Evolutionary conservation across 371 early-diverging fungal genomes (phyloP).

Genomic region (Massospora cicadina): DNA sequence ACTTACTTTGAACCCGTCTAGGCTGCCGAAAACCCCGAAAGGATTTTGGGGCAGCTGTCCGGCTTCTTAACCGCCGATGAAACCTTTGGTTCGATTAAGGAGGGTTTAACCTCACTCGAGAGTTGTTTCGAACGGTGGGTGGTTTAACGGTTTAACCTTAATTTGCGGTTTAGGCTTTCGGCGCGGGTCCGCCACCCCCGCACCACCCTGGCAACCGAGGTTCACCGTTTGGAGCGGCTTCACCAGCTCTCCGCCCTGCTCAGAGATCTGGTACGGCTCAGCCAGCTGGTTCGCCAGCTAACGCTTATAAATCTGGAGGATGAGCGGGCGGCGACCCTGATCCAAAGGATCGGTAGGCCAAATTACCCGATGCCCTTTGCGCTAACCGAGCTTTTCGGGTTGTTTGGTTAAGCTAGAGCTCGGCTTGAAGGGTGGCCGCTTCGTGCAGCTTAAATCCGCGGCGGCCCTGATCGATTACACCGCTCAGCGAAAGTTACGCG

Average conservation of each 20-base stretch:
- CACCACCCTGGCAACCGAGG: background rate
- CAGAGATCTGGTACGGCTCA: background rate
- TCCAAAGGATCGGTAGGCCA: background rate
- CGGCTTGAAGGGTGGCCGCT: background rate
- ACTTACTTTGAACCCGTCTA: too few species aligned
- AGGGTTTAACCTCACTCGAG: background rate
- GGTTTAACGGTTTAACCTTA: background rate
- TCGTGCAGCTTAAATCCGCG: background rate
- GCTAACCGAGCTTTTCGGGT: too few species aligned
- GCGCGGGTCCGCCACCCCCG: background rate
- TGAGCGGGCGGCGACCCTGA: background rate
- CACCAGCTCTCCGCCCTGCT: background rate
- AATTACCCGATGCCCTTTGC: too few species aligned
- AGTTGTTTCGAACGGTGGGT: background rate
- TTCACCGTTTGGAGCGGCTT: background rate
- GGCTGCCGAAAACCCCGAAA: background rate
- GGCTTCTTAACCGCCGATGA: background rate
- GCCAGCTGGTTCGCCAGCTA: background rate
- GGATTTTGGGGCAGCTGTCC: background rate
- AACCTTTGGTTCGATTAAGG: background rate
- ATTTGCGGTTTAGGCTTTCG: background rate
- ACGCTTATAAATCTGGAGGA: background rate
- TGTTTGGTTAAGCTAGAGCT: background rate
- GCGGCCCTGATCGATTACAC: background rate
- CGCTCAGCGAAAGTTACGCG: background rate